Conservation (phyloP, 2,329 filamentous ascomycete species). For the Blastomyces silverae region DNA sequence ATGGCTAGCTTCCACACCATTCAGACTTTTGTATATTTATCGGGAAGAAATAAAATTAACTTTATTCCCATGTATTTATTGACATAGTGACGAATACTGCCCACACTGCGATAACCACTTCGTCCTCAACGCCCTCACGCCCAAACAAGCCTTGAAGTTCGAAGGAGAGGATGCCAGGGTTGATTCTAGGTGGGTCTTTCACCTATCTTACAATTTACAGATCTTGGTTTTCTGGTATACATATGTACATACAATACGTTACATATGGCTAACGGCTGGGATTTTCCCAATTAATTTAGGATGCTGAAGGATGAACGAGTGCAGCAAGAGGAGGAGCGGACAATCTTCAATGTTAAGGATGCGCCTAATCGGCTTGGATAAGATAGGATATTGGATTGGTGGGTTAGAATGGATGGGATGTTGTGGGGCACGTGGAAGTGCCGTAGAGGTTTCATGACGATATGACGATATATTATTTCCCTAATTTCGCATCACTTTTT, state of each 20-base stretch:
- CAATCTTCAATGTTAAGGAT: constrained; percentile 69
- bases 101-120: constrained; percentile 99
- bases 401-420: not conserved
- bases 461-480: constrained; percentile 23
- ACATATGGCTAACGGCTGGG: not conserved
- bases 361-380: constrained; percentile 71
- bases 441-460: constrained; percentile 18
- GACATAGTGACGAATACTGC: constrained; percentile 81
- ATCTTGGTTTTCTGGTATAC: not conserved
- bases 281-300: constrained; percentile 31
- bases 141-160: constrained; percentile 73
- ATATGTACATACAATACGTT: not conserved
- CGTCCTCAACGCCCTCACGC: constrained; percentile 78
- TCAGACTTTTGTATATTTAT: not conserved
- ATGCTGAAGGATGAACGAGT: constrained; percentile 91
- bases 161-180: constrained; percentile 86
- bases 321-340: constrained; percentile 51
- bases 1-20: not conserved
- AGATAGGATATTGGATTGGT: constrained; percentile 23
- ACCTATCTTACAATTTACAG: not conserved
- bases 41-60: not conserved
- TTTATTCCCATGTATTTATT: not conserved
- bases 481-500: not conserved
- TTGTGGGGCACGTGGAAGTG: not conserved
- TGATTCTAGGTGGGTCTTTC: constrained; percentile 55